These are phyloP conservation scores for Candida sp. DNA, from an alignment of 1,139 yeast genomes.

Conservation along the genomic window DNA sequence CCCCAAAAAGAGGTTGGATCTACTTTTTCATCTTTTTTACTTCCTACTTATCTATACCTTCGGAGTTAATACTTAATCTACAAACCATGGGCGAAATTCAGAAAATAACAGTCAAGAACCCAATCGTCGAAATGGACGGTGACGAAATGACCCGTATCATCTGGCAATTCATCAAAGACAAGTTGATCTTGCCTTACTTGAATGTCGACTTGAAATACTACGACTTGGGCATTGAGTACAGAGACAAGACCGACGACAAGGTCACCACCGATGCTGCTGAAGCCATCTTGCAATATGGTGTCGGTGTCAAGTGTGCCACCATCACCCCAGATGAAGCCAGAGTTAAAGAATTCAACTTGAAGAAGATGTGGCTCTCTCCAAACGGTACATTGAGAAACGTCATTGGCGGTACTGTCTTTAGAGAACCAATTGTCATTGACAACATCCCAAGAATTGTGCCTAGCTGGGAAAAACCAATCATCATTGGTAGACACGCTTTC, in stretches of 20 bases:
- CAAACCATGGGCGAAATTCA: slow-evolving; percentile 11
- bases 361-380: slow-evolving; percentile 98
- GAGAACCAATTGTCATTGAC: slow-evolving; percentile 94
- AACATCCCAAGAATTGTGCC: slow-evolving; percentile 90
- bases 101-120: slow-evolving; percentile 83
- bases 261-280: slow-evolving; percentile 90
- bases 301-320: slow-evolving; percentile 97
- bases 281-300: slow-evolving; percentile 88
- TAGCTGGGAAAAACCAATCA: slow-evolving; percentile 93
- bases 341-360: slow-evolving; percentile 85
- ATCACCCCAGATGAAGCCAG: slow-evolving; percentile 99
- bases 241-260: slow-evolving; percentile 88
- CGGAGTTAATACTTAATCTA: neutral
- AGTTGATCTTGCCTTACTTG: slow-evolving; percentile 82
- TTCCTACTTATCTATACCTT: neutral
- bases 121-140: slow-evolving; percentile 96
- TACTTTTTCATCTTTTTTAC: neutral
- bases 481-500: slow-evolving; percentile 96
- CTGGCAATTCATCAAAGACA: slow-evolving; percentile 85
- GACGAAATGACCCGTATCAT: slow-evolving; percentile 96
- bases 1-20: neutral
- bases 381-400: slow-evolving; percentile 97
- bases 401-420: slow-evolving; percentile 94
- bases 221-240: slow-evolving; percentile 83
- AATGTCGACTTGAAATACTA: slow-evolving; percentile 91